Evolutionary conservation across 768 basidiomycete genomes (phyloP).

Genomic region (Termitomyces sp.): DNA sequence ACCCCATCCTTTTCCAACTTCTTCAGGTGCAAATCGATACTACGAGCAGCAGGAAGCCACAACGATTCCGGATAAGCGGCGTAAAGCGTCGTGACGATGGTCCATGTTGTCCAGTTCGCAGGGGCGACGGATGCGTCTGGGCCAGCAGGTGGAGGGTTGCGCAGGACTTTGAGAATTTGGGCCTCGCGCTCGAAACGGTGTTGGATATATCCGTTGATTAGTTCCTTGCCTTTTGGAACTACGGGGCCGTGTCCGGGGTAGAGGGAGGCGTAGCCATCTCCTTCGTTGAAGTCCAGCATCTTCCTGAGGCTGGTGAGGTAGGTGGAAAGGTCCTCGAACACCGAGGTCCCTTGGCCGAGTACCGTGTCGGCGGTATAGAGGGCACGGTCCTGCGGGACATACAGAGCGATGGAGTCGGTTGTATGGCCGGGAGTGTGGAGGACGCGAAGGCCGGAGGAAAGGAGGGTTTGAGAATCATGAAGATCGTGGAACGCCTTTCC

Average conservation of each 20-base stretch:
- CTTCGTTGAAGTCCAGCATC: conserved; percentile 45
- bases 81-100: conserved; percentile 65
- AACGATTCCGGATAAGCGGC: conserved; percentile 65
- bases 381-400: conserved; percentile 63
- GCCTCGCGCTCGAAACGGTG: conserved; percentile 81
- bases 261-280: conserved; percentile 40
- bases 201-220: conserved; percentile 69
- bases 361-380: conserved; percentile 92
- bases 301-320: conserved; percentile 65
- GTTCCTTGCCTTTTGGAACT: conserved; percentile 54
- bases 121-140: conserved; percentile 2
- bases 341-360: conserved; percentile 85
- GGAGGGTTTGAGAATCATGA: conserved; percentile 49
- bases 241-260: conserved; percentile 92
- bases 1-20: conserved; percentile 68
- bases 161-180: conserved; percentile 62
- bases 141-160: conserved; percentile 26
- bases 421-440: conserved; percentile 93
- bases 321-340: conserved; percentile 77
- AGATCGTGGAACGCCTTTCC: conserved; percentile 57
- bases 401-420: conserved; percentile 74
- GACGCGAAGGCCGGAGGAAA: conserved; percentile 51
- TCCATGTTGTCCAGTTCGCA: conserved; percentile 57
- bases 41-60: conserved; percentile 69
- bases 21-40: conserved; percentile 65